Conservation (phyloP, 345 rosid species). For the Linum lewisii region DNA sequence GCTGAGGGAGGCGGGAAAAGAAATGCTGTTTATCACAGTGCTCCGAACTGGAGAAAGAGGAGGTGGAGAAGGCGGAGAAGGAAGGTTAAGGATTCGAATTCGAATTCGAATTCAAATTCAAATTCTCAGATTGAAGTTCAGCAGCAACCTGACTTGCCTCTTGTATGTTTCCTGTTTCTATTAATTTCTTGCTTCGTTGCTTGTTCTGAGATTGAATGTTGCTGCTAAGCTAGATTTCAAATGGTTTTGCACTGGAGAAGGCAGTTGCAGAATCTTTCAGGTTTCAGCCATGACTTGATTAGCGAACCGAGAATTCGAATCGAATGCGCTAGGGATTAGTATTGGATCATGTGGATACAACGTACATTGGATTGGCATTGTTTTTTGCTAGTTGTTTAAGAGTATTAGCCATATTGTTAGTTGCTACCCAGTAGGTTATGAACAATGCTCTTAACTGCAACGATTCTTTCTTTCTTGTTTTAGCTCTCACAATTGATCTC, state of each 20-base stretch:
- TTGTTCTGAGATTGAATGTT: background rate
- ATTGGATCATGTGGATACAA: background rate
- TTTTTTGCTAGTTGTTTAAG: no score
- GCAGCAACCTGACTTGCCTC: background rate
- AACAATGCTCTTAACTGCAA: background rate
- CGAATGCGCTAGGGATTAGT: background rate
- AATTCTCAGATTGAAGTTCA: background rate
- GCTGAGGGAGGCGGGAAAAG: background rate
- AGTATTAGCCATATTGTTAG: no score
- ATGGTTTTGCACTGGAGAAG: constrained; percentile 4
- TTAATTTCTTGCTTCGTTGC: background rate
- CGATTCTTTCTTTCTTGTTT: background rate
- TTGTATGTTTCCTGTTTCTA: constrained; percentile 4
- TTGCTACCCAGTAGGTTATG: no score
- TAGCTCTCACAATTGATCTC: background rate
- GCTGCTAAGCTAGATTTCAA: background rate
- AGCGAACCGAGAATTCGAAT: background rate
- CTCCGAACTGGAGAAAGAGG: constrained; percentile 7
- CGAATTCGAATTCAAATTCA: background rate
- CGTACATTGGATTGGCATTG: no score
- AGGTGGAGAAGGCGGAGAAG: constrained; percentile 6
- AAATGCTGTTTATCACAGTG: background rate
- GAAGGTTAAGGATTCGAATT: constrained; percentile 1
- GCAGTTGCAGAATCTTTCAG: no score
- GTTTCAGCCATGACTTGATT: constrained; percentile 12